Evolutionary conservation across 2,329 filamentous ascomycete genomes (phyloP), one percentile per base, ranked within the genome.

Genomic region (Phialophora expanda): DNA sequence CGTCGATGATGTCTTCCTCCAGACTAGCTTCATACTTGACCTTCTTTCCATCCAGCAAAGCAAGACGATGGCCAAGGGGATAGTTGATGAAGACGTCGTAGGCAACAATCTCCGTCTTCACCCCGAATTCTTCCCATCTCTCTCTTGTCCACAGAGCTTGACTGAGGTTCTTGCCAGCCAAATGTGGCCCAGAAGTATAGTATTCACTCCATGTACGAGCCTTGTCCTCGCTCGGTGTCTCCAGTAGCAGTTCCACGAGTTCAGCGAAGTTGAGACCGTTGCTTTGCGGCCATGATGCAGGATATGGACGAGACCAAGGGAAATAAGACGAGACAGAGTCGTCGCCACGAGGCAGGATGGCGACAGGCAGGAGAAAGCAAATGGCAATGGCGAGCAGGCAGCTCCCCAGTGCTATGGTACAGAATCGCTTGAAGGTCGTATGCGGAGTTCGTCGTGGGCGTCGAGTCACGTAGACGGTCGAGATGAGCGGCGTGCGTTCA

Each of bases 41-140:
- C 60, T 86, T 83, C 82, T 71, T 78, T 75, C 56, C 70, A 73
- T 86, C 81, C 59, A 92, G 79, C 32, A 93, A 78, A 11, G 88
- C 88, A 64, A 94, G 79, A 28, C 89, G 84, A 73, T 92, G 89
- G 60, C 87, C 88, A 7, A 88, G 78, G 4, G 91, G 91, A 70
- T 92, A 92, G 76, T 93, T 94, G 74, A 93, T 81, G 71, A 91
- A 93, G 41, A 89, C 85, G 66, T 93, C 89, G 74, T 94, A 95
- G 2, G 89, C 79, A 4, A 86, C 85, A 63, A 94, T 87, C 14
- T 74, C 77, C 22, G 79, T 77, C 62, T 76, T 75, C 65, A 93
- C 79, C 8, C 90, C 90, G 80, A 90, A 90, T 72, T 89, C 85
- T 71, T 87, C 81, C 89, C 91, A 92, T 71, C 84, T 86, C 65